A percentile compares a stretch with the other conserved stretches of the same genome.
These are phyloP conservation scores for Barnettozyma salicaria DNA, from an alignment of 805 yeast genomes.

Conservation along the genomic window DNA sequence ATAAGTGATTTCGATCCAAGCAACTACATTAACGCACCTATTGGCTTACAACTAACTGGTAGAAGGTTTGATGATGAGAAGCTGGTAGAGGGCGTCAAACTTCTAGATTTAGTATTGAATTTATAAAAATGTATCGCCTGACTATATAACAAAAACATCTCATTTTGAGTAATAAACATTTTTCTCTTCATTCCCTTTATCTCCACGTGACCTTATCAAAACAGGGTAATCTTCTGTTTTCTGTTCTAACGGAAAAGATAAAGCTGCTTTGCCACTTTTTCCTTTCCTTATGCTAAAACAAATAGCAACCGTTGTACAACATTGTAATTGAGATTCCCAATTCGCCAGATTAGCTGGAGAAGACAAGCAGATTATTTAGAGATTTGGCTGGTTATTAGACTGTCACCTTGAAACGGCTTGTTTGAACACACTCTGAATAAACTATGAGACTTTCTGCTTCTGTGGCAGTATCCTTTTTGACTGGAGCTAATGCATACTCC, in stretches of 20 bases:
- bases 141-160: neutral
- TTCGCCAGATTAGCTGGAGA: too few relatives aligned
- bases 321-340: too few relatives aligned
- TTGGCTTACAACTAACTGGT: constrained; percentile 45
- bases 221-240: constrained; percentile 4
- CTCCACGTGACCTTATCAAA: constrained; percentile 3
- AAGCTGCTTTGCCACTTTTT: too few relatives aligned
- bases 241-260: too few relatives aligned
- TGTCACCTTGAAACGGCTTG: too few relatives aligned
- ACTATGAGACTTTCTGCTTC: constrained; percentile 14
- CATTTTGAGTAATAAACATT: neutral
- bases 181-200: too few relatives aligned
- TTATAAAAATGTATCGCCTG: constrained; percentile 1
- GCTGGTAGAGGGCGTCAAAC: constrained; percentile 41
- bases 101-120: constrained; percentile 30
- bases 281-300: too few relatives aligned
- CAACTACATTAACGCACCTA: constrained; percentile 38
- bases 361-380: too few relatives aligned
- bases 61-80: constrained; percentile 46
- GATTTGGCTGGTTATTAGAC: too few relatives aligned
- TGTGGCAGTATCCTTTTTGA: constrained; percentile 15
- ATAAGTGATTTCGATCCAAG: constrained; percentile 23
- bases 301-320: too few relatives aligned
- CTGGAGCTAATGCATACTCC: constrained; percentile 25
- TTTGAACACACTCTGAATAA: too few relatives aligned